Evolutionary conservation across 192 early-diverging fungal genomes (phyloP), one percentile per base, ranked within the genome.

Genomic region (Entophlyctis helioformis): DNA sequence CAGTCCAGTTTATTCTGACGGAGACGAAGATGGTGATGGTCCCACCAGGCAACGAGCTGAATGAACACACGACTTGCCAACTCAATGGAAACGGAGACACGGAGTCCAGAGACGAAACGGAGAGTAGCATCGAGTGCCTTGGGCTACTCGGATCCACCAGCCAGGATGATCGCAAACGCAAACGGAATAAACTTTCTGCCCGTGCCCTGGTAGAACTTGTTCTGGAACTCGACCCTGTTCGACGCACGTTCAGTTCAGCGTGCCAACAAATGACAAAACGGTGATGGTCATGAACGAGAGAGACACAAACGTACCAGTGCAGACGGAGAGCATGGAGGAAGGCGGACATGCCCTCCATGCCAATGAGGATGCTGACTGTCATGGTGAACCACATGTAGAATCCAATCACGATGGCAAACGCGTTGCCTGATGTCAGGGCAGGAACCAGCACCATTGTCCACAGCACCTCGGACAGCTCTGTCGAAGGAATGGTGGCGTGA

Each of bases 391-490:
- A 99, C 34, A 91, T 56, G 1, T 73, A 56, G 61, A 93, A 91
- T 15, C 82, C 87, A 39, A 83, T 51, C 32, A 88, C 60, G 20
- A 96, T 65, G 31, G 81, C 81, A 42, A 91, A 50, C 21, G 62
- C 63, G 27, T 62, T 72, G 21, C 63, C 66, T n/a, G n/a, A n/a
- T n/a, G n/a, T n/a, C n/a, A n/a, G n/a, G n/a, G n/a, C n/a, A n/a
- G n/a, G n/a, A n/a, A n/a, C n/a, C 12, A 93, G 44, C 3, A 86
- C 81, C 96, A 97, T 99, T 13, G 78, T 75, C 90, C 91, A 98
- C 38, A 96, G 67, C 8, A 98, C 96, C 56, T 89, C 86, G 0
- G 96, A 98, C 21, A 98, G 67, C 68, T 98, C 80, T 83, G 51
- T n/a, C n/a, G n/a, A n/a, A n/a, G n/a, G n/a, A n/a, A n/a, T n/a